These are phyloP conservation scores for Tulasnella sp. DNA, from an alignment of 768 basidiomycete species.

Conservation along the genomic window DNA sequence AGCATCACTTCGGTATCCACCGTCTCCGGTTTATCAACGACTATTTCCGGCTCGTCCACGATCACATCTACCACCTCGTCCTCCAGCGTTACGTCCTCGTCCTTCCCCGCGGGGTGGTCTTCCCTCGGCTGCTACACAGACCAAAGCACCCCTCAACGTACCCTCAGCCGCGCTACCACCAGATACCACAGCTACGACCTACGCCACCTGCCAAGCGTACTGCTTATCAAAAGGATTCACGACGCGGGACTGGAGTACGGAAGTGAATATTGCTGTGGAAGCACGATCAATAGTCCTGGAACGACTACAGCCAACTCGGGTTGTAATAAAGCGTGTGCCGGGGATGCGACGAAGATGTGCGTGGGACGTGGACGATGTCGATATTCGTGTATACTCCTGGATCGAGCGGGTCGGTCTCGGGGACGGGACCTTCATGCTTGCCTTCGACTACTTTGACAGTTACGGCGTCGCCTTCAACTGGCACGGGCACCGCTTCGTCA, in stretches of 20 bases:
- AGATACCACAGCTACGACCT: neutral
- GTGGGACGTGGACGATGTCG: no score
- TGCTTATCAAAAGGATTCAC: neutral
- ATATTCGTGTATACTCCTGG: no score
- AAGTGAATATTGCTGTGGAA: conserved; percentile 20
- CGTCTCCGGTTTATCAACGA: no score
- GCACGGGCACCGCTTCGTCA: no score
- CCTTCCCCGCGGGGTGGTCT: neutral
- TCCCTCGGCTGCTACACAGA: conserved; percentile 12
- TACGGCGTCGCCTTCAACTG: no score
- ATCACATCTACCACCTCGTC: no score
- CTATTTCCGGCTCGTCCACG: no score
- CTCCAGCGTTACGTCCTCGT: neutral
- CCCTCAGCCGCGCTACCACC: neutral
- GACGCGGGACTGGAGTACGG: neutral
- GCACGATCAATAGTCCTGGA: conserved; percentile 4
- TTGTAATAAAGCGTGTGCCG: neutral
- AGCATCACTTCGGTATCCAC: no score
- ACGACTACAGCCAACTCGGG: neutral
- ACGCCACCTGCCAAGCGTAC: neutral
- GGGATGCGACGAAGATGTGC: neutral
- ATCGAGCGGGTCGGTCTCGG: neutral
- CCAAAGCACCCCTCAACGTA: neutral
- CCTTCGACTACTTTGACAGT: no score
- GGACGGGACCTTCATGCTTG: neutral